Evolutionary conservation across 2,329 filamentous ascomycete genomes (phyloP).

Genomic region (Acarospora socialis): DNA sequence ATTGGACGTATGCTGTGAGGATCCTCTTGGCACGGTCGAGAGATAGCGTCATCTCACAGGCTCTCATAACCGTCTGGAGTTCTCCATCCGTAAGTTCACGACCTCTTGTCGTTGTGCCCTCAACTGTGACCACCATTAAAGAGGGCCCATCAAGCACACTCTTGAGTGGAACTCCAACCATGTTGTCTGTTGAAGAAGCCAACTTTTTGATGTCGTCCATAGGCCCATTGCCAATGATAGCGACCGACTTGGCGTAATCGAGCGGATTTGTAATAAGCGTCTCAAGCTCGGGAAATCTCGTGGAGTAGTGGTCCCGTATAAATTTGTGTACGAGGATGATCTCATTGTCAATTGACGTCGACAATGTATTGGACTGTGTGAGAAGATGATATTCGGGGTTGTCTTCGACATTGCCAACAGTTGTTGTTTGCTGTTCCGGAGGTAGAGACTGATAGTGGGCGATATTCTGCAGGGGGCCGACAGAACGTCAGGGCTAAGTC

Average conservation of each 20-base stretch:
- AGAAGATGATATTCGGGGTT: slow-evolving; percentile 83
- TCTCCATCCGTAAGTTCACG: slow-evolving; percentile 62
- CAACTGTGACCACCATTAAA: slow-evolving; percentile 89
- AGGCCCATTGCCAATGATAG: slow-evolving; percentile 83
- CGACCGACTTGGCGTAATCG: slow-evolving; percentile 89
- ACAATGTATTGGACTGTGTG: slow-evolving; percentile 76
- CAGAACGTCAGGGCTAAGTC: slow-evolving; percentile 56
- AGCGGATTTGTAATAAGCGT: slow-evolving; percentile 78
- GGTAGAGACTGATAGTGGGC: slow-evolving; percentile 57
- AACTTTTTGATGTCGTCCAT: slow-evolving; percentile 76
- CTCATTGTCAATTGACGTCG: slow-evolving; percentile 85
- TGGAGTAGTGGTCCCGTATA: slow-evolving; percentile 88
- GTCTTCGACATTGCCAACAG: slow-evolving; percentile 74
- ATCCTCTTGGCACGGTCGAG: slow-evolving; percentile 77
- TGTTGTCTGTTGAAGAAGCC: slow-evolving; percentile 63
- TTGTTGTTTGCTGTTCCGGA: slow-evolving; percentile 46
- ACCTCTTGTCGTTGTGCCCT: slow-evolving; percentile 80
- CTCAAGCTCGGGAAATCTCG: slow-evolving; percentile 86
- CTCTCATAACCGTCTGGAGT: slow-evolving; percentile 56
- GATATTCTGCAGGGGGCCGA: slow-evolving; percentile 56
- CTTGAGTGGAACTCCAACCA: slow-evolving; percentile 59
- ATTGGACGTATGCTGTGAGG: slow-evolving; percentile 88
- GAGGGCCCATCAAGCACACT: slow-evolving; percentile 76
- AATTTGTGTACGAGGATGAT: slow-evolving; percentile 91
- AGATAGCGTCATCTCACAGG: slow-evolving; percentile 77